Conservation (phyloP, 805 yeast species). For the Kregervanrija delftensis region DNA sequence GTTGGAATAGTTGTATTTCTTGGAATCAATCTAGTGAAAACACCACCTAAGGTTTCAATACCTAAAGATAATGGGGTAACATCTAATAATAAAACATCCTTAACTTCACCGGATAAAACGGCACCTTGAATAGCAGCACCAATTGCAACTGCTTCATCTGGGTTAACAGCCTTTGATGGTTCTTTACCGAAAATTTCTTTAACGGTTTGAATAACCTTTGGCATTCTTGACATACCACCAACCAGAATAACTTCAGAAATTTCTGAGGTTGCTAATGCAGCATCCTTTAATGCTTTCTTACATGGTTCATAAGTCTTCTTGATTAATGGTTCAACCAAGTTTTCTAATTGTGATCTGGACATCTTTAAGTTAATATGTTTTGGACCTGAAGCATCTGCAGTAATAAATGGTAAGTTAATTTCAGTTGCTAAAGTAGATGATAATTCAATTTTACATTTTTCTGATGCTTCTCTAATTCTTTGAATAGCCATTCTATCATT, state of each 20-base stretch:
- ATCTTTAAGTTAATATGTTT: conserved; percentile 53
- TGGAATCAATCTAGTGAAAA: conserved; percentile 84
- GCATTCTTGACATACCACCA: conserved; percentile 92
- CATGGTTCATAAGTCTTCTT: conserved; percentile 67
- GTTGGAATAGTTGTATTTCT: conserved; percentile 97
- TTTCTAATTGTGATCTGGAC: conserved; percentile 63
- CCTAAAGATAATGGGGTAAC: conserved; percentile 88
- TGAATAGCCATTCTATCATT: conserved; percentile 55
- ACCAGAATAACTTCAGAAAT: conserved; percentile 72
- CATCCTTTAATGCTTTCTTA: conserved; percentile 67
- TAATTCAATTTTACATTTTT: conserved; percentile 66
- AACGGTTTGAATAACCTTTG: conserved; percentile 62
- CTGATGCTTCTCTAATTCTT: conserved; percentile 75
- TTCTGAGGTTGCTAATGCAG: conserved; percentile 56
- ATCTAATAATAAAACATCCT: conserved; percentile 69
- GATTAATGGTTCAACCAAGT: conserved; percentile 58
- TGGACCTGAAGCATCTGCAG: conserved; percentile 40
- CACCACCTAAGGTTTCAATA: conserved; percentile 98
- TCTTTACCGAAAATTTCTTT: conserved; percentile 50
- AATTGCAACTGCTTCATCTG: conserved; percentile 90
- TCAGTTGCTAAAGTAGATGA: conserved; percentile 58
- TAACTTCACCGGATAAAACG: conserved; percentile 74
- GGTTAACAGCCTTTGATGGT: conserved; percentile 71
- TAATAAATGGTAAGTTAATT: conserved; percentile 64
- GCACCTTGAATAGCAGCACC: conserved; percentile 93